A percentile compares a stretch with the other conserved stretches of the same genome.
Conservation (phyloP, 345 rosid species). For the Gossypium arboreum region DNA sequence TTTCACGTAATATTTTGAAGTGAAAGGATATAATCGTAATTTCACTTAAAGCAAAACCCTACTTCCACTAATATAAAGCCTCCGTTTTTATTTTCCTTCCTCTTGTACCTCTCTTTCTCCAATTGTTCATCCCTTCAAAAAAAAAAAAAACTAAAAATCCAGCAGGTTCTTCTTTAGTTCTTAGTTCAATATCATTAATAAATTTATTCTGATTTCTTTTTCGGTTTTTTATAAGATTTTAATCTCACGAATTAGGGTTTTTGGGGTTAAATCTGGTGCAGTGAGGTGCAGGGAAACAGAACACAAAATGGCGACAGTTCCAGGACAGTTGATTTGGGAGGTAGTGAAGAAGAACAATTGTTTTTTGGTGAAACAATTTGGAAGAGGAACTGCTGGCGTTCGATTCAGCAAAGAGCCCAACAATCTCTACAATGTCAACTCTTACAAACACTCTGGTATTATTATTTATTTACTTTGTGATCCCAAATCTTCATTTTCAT, state of each 20-base stretch:
- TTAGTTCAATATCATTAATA: not conserved
- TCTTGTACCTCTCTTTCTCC: not conserved
- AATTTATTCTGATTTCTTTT: not conserved
- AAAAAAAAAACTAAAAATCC: not conserved
- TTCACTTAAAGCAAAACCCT: not conserved
- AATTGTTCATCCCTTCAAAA: not conserved
- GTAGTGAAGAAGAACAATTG: conserved; percentile 72
- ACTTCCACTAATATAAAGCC: not conserved
- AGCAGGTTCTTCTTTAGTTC: not conserved
- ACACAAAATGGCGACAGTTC: conserved; percentile 59
- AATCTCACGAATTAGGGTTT: not conserved
- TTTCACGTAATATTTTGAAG: not conserved
- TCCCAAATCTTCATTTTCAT: conserved; percentile 11
- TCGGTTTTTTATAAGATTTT: not conserved
- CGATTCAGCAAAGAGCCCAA: conserved; percentile 74
- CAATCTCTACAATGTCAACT: conserved; percentile 74
- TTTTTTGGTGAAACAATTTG: conserved; percentile 74
- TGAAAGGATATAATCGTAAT: not conserved
- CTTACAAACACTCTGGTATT: conserved; percentile 75
- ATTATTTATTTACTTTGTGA: conserved; percentile 1
- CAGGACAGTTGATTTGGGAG: conserved; percentile 76
- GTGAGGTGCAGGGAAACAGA: conserved; percentile 10
- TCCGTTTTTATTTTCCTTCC: not conserved
- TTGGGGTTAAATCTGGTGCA: conserved; percentile 8
- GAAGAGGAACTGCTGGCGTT: conserved; percentile 53